phyloP scores from a whole-genome alignment of 352 stramenopile genomes.

The Globisporangium ultimum region DNA sequence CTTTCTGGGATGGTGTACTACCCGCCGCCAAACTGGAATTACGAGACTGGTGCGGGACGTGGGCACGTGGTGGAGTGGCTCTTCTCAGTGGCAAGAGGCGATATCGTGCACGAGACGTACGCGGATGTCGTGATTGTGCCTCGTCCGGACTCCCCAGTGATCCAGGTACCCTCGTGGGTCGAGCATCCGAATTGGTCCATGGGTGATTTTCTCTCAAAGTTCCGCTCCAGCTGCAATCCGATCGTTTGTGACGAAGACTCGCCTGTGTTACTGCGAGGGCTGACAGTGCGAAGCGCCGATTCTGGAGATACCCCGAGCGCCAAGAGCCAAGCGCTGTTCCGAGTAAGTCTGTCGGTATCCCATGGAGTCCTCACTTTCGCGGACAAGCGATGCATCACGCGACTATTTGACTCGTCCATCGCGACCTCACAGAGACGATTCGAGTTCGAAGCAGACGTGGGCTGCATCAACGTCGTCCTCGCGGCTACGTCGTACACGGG shows the following conservation, averaged over 20 bases:
- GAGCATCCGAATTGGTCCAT: constrained; percentile 25
- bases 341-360: constrained; percentile 26
- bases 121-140: constrained; percentile 31
- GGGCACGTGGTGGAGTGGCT: constrained; percentile 36
- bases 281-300: constrained; percentile 40
- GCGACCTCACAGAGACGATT: constrained; percentile 3
- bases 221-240: constrained; percentile 38
- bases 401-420: constrained; percentile 7
- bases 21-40: constrained; percentile 55
- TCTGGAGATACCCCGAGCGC: neutral
- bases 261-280: constrained; percentile 20
- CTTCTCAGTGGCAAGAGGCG: constrained; percentile 32
- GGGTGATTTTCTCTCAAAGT: constrained; percentile 37
- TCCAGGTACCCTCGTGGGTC: constrained; percentile 27
- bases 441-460: constrained; percentile 25
- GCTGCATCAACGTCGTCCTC: constrained; percentile 41
- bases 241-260: constrained; percentile 45
- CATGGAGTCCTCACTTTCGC: constrained; percentile 26
- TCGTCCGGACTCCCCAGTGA: constrained; percentile 35
- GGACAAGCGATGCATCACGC: constrained; percentile 24
- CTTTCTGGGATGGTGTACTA: constrained; percentile 30
- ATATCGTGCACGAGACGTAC: constrained; percentile 22
- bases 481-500: constrained; percentile 30
- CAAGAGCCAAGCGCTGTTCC: constrained; percentile 15
- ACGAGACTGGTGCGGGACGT: constrained; percentile 12